Evolutionary conservation across 352 stramenopile species (phyloP), one percentile per base, ranked within the genome.

Genomic region (Pythium coloratum): DNA sequence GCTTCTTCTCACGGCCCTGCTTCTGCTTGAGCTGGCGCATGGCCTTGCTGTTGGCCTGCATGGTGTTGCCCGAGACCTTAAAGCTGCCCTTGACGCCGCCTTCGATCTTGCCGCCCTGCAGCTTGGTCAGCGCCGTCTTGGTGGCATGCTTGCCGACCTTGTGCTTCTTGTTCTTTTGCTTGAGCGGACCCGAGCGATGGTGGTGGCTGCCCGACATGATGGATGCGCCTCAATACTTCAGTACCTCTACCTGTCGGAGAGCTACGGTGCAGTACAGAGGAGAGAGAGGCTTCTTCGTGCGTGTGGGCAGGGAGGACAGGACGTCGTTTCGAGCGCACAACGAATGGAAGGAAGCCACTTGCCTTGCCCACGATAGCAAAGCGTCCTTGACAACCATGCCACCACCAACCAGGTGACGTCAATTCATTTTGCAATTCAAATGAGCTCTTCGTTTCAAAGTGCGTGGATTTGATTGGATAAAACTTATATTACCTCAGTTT

Each of bases 151-250:
- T 80, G 0, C 88, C 88, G 18, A 72, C 83, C 77, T 97, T 97
- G 80, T 97, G 91, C 79, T 96, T 95, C 76, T 96, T 96, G 79
- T 97, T 97, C 46, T 79, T 81, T 78, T 97, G 91, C 77, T 96
- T 96, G 28, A 97, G 82, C 73, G 87, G 82, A 51, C 89, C 89
- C 44, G 88, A 87, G 56, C 91, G 89, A 60, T 97, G 91, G 78
- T 94, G 88, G 61, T 94, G 84, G 40, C 62, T 46, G 66, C 77
- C 81, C 73, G 75, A 71, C 83, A 91, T 93, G 58, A 9, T 75
- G 20, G 20, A 24, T 24, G 20, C 20, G 28, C 44, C 38, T 44
- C 16, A 33, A 34, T 42, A 47, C 54, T 20, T 1, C 9, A 20
- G 13, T 44, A 50, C 5, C 42, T 50, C 42, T 50, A 26, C 14